Conservation (phyloP, 495 filamentous ascomycete species). For the Filosporella fistucella region DNA sequence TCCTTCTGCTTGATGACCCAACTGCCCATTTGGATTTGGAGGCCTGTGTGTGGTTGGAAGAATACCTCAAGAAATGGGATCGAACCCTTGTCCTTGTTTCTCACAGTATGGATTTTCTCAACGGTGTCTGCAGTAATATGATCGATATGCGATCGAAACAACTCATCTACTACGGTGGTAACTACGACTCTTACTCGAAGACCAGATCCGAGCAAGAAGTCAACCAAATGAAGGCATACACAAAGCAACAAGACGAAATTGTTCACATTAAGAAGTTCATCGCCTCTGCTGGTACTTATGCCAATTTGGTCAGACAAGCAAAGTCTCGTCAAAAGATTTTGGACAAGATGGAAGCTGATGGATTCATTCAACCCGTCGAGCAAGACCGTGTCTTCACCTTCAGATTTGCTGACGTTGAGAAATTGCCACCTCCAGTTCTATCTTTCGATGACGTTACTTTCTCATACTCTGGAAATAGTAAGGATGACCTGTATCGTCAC, state of each 20-base stretch:
- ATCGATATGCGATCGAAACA: conserved; percentile 91
- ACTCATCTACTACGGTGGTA: conserved; percentile 98
- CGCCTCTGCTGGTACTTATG: conserved; percentile 98
- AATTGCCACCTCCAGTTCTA: conserved; percentile 92
- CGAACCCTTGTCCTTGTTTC: conserved; percentile 96
- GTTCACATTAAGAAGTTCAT: conserved; percentile 99
- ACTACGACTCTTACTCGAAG: conserved; percentile 98
- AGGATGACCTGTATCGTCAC: conserved; percentile 92
- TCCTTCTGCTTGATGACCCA: conserved; percentile 95
- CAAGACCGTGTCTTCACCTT: conserved; percentile 92
- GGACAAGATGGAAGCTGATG: conserved; percentile 99
- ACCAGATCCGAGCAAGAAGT: conserved; percentile 89
- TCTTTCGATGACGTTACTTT: conserved; percentile 97
- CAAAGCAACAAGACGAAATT: conserved; percentile 99
- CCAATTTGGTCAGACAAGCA: conserved; percentile 97
- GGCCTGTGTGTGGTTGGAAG: conserved; percentile 99
- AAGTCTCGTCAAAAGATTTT: conserved; percentile 99
- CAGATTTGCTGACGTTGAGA: conserved; percentile 97
- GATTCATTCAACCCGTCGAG: conserved; percentile 88
- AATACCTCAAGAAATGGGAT: conserved; percentile 99
- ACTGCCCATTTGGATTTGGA: conserved; percentile 99
- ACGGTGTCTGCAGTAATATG: conserved; percentile 98
- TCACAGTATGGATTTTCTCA: conserved; percentile 97
- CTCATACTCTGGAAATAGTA: conserved; percentile 85
- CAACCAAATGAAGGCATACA: conserved; percentile 98